Evolutionary conservation across 2,329 filamentous ascomycete genomes (phyloP), one percentile per base, ranked within the genome.

Genomic region (Annulohypoxylon truncatum): DNA sequence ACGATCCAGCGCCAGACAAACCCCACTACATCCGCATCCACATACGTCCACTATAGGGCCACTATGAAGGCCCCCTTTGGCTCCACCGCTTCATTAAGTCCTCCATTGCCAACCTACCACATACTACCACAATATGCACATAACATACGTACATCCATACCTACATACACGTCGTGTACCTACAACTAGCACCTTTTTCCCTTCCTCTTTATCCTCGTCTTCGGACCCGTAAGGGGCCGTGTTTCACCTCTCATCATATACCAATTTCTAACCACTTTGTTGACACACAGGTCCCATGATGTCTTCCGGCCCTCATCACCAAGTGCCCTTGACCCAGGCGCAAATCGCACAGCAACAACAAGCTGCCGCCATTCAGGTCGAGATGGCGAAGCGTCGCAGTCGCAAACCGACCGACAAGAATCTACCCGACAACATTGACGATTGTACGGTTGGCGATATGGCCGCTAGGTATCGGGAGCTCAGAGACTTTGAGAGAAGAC

Each of bases 331-430:
- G 66, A 87, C 84, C 50, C 84, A 84, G 69, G 82, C 83, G n/a
- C 85, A 88, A 72, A 79, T 85, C 64, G 79, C 77, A 29, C 79
- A 81, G 69, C 83, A 87, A 67, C 85, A 87, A 68, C 84, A 85
- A 66, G 79, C 81, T 35, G 82, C 84, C 64, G 82, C 81, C 22
- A 83, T 79, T 53, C 82, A 83, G 75, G 81, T 84, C 71, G 90
- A 92, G 77, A 84, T 88, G 68, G 89, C 91, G 47, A 93, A 94
- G 79, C 89, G 94, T 66, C 89, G 93, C 72, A 93, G 92, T 76
- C 89, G 90, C 76, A 96, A 95, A 80, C 96, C 96, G 1, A 97
- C 94, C 63, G 96, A 99, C 80, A 97, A 93, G 84, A 96, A 93
- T 74, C 89, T 99, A 24, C 94, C 96, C 38, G 94, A 98, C 70